Percentiles rank a stretch among this genome's conserved stretches.
Evolutionary conservation across 1,284 basidiomycete genomes (phyloP).

Genomic region (Wolfiporia cocos): DNA sequence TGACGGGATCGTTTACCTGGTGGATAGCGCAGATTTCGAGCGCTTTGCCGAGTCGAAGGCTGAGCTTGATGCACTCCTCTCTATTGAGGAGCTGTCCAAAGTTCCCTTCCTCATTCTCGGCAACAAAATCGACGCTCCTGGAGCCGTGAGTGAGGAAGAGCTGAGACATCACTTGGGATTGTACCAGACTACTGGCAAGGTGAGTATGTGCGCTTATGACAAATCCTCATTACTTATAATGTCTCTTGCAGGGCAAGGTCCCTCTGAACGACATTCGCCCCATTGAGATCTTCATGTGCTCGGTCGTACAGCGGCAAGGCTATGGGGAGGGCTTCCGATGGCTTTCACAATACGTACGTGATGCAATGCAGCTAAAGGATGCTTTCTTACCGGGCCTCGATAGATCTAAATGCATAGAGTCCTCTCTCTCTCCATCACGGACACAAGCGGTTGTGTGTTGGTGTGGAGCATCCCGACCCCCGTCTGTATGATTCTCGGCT

Average conservation of each 20-base stretch:
- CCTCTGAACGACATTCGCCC: constrained; percentile 96
- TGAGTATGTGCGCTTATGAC: constrained; percentile 31
- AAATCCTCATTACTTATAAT: too few relatives aligned
- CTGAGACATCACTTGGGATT: constrained; percentile 92
- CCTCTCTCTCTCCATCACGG: background rate
- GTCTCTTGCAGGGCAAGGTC: constrained; percentile 77
- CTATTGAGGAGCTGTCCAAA: constrained; percentile 91
- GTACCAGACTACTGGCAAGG: constrained; percentile 99
- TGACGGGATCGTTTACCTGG: constrained; percentile 97
- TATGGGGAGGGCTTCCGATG: constrained; percentile 99
- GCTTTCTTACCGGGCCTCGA: background rate
- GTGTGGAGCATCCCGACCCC: background rate
- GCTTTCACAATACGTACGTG: constrained; percentile 91
- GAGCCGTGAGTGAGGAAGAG: constrained; percentile 97
- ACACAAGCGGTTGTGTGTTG: background rate
- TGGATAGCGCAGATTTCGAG: constrained; percentile 95
- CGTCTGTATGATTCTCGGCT: background rate
- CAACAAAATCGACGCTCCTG: constrained; percentile 99
- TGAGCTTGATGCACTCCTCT: constrained; percentile 92
- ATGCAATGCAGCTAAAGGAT: background rate
- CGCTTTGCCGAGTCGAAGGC: constrained; percentile 95
- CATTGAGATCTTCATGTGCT: constrained; percentile 99
- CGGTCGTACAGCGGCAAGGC: constrained; percentile 97
- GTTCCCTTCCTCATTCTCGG: constrained; percentile 99
- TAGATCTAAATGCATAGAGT: constrained; percentile 26